Base-by-base conservation (phyloP, 768 basidiomycete species). In the Calocera cornea region DNA sequence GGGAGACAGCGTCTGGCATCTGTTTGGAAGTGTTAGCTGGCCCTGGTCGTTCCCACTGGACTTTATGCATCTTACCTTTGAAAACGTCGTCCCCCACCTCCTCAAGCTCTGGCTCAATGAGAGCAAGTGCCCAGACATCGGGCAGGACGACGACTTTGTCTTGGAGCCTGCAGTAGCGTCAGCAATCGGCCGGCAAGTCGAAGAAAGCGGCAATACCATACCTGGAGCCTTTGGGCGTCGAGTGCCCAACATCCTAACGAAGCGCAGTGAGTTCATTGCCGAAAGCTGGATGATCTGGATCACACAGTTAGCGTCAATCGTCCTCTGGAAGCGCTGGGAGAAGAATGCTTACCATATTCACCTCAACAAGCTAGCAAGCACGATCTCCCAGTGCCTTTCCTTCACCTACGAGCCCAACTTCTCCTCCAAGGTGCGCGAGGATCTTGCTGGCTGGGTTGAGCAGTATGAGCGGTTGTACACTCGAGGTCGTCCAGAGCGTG, bases 41-140 rank as follows among this genome's bases (percentile, higher is more conserved):
- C 60, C 63, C 81, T 24, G 72, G 72, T 79, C 81, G 22, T 75
- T 75, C 40, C 81, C 81, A 0, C 78, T 78, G 68, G 81, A 84
- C 64, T 80, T 82, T 72, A 82, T 83, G 79, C 82, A 84, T 64
- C 74, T 81, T 0, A 72, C 83, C n/a, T 79, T 72, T 70, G 80
- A 81, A 68, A 83, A 83, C 68, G 60, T 81, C 1, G 68, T 81
- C 27, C 72, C 70, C n/a, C 80, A 78, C 64, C 74, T 84, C 1
- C 70, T 83, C 33, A n/a, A 66, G 0, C 70, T 80, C 0, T 80
- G 81, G 80, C 78, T 74, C 0, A 79, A 80, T 0, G 68, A 71
- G 16, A 82, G 74, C 74, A 83, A 82, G 69, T 78, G 70, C 7
- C 70, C 81, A 1, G 74, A 79, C 47, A 40, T 72, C 5, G 74